Evolutionary conservation across 768 basidiomycete species (phyloP).

Genomic region (Exidia glandulosa): DNA sequence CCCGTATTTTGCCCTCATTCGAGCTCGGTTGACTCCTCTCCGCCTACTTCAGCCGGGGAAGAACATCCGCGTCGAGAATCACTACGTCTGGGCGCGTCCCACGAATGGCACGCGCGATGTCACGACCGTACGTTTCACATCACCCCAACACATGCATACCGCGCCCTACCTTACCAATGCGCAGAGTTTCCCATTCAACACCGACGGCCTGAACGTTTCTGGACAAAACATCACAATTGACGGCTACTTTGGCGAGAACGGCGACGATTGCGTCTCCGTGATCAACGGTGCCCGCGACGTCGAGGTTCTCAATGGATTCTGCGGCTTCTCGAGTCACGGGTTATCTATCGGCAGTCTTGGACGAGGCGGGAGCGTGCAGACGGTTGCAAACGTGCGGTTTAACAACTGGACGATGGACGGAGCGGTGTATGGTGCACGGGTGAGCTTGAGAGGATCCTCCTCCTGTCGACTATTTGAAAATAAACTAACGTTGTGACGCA

Average conservation of each 20-base stretch:
- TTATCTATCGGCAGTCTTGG: slow-evolving; percentile 38
- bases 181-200: slow-evolving; percentile 34
- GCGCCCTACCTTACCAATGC: background rate
- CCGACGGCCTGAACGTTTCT: slow-evolving; percentile 21
- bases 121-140: slow-evolving; percentile 19
- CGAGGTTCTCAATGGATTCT: slow-evolving; percentile 33
- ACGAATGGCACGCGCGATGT: slow-evolving; percentile 27
- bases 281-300: slow-evolving; percentile 35
- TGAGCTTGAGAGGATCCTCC: slow-evolving; percentile 10
- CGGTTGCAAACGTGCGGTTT: slow-evolving; percentile 34
- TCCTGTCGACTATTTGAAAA: background rate
- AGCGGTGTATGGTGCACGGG: slow-evolving; percentile 36
- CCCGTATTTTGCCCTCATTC: background rate
- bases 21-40: background rate
- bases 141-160: background rate
- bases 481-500: no score
- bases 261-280: slow-evolving; percentile 39
- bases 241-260: slow-evolving; percentile 30
- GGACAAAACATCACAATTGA: slow-evolving; percentile 16
- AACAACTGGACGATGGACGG: slow-evolving; percentile 39
- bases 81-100: slow-evolving; percentile 31
- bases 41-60: slow-evolving; percentile 18
- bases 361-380: slow-evolving; percentile 26
- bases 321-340: slow-evolving; percentile 38
- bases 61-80: slow-evolving; percentile 29